Evolutionary conservation across 352 stramenopile genomes (phyloP).

Genomic region (Globisporangium apiculatum): DNA sequence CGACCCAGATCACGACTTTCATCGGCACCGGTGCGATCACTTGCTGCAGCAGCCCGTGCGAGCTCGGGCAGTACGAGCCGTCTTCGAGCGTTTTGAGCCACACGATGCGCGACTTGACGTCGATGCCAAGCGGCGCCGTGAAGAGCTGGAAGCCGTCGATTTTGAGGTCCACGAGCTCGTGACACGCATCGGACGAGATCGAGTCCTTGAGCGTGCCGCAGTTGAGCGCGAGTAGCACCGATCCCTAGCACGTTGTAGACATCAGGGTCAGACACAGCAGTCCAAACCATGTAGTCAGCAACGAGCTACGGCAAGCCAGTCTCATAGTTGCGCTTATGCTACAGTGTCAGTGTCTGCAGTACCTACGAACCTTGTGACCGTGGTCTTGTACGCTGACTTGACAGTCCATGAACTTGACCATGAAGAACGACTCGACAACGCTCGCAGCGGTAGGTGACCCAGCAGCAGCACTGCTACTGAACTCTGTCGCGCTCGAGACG

Average conservation of each 20-base stretch:
- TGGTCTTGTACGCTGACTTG: constrained; percentile 73
- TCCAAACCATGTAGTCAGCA: neutral
- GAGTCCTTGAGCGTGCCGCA: constrained; percentile 51
- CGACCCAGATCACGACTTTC: constrained; percentile 47
- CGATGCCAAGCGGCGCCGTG: constrained; percentile 60
- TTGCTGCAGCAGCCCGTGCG: constrained; percentile 51
- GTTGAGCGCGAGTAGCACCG: constrained; percentile 55
- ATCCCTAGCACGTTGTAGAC: constrained; percentile 22
- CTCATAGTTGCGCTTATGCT: too few species aligned
- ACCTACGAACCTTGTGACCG: constrained; percentile 35
- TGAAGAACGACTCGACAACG: constrained; percentile 49
- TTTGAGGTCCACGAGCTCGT: constrained; percentile 52
- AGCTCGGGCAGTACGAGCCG: constrained; percentile 52
- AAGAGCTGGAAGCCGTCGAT: constrained; percentile 61
- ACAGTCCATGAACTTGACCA: constrained; percentile 73
- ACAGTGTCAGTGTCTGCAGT: too few species aligned
- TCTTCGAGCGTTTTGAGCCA: constrained; percentile 56
- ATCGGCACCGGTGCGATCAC: constrained; percentile 61
- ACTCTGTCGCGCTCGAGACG: neutral
- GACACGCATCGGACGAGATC: constrained; percentile 32
- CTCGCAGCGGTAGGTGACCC: neutral
- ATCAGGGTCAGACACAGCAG: neutral
- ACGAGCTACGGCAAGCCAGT: too few species aligned
- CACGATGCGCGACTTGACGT: constrained; percentile 56
- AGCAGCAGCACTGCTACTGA: neutral